Conservation (phyloP, 2,329 filamentous ascomycete species). For the Aspergillus sp. region DNA sequence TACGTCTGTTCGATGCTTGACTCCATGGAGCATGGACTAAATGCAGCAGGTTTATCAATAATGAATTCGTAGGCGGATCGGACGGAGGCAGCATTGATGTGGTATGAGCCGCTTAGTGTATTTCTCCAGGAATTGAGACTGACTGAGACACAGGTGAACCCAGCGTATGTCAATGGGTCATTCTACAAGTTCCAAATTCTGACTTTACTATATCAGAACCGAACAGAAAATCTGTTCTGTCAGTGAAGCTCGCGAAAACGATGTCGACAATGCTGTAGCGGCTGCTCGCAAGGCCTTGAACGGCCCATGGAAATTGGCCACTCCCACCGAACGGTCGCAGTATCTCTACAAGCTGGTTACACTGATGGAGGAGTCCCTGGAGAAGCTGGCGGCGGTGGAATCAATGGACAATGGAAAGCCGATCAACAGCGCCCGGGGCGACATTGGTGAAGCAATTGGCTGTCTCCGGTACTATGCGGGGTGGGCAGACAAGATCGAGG, state of each 20-base stretch:
- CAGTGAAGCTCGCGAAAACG: conserved; percentile 41
- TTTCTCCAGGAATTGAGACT: too few species aligned
- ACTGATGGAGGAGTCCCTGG: conserved; percentile 66
- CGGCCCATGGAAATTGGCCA: conserved; percentile 62
- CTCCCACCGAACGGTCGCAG: conserved; percentile 62
- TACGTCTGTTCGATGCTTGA: too few species aligned
- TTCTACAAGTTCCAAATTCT: too few species aligned
- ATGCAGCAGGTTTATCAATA: too few species aligned
- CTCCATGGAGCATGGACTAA: too few species aligned
- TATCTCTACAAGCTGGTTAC: conserved; percentile 69
- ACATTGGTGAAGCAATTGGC: conserved; percentile 59
- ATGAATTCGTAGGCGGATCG: too few species aligned
- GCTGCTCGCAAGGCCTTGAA: conserved; percentile 75
- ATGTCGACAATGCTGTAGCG: conserved; percentile 64
- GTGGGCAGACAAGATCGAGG: conserved; percentile 81
- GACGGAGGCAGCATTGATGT: too few species aligned
- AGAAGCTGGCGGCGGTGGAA: conserved; percentile 72
- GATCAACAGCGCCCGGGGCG: conserved; percentile 47
- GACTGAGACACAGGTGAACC: too few species aligned
- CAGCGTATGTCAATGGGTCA: too few species aligned
- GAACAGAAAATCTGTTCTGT: background rate
- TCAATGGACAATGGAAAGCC: conserved; percentile 52
- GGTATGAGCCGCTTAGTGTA: too few species aligned
- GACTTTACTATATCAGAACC: background rate
- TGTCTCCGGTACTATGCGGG: conserved; percentile 54